phyloP scores from a whole-genome alignment of 1,139 yeast genomes.

The Lodderomyces beijingensis region DNA sequence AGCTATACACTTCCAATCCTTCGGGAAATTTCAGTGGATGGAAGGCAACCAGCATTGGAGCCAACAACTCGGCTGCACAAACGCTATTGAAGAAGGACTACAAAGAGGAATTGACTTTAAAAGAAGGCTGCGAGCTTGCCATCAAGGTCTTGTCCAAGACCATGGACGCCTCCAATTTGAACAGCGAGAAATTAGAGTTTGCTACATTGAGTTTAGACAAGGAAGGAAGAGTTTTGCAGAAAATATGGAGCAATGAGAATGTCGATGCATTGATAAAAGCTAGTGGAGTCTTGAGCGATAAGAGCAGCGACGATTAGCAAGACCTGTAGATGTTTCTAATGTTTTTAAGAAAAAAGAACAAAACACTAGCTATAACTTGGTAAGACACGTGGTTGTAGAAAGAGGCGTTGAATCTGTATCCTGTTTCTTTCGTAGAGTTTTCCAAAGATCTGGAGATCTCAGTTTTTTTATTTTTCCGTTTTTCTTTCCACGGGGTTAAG shows the following conservation, averaged over 20 bases:
- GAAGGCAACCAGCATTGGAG: slow-evolving; percentile 97
- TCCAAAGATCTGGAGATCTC: too few relatives aligned
- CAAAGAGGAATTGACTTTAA: slow-evolving; percentile 71
- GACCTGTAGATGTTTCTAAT: too few relatives aligned
- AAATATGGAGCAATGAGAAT: slow-evolving; percentile 76
- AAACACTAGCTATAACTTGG: too few relatives aligned
- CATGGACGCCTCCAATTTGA: slow-evolving; percentile 82
- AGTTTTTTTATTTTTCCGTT: too few relatives aligned
- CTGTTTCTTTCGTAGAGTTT: too few relatives aligned
- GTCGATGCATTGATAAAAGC: slow-evolving; percentile 71
- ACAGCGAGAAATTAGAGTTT: slow-evolving; percentile 65
- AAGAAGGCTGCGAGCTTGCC: slow-evolving; percentile 84
- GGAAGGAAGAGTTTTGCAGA: slow-evolving; percentile 56
- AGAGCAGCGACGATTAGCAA: slow-evolving; percentile 24
- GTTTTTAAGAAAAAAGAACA: too few relatives aligned
- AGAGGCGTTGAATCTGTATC: too few relatives aligned
- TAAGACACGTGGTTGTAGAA: too few relatives aligned
- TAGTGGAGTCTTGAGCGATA: slow-evolving; percentile 60
- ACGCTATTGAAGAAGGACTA: slow-evolving; percentile 93
- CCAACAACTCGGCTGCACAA: slow-evolving; percentile 94
- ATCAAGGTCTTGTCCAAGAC: slow-evolving; percentile 91
- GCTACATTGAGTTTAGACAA: slow-evolving; percentile 64
- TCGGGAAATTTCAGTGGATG: slow-evolving; percentile 97
- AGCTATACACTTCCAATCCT: slow-evolving; percentile 92
- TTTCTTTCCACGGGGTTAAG: too few relatives aligned